phyloP scores from a whole-genome alignment of 306 rosid genomes.

The Luffa acutangula region DNA sequence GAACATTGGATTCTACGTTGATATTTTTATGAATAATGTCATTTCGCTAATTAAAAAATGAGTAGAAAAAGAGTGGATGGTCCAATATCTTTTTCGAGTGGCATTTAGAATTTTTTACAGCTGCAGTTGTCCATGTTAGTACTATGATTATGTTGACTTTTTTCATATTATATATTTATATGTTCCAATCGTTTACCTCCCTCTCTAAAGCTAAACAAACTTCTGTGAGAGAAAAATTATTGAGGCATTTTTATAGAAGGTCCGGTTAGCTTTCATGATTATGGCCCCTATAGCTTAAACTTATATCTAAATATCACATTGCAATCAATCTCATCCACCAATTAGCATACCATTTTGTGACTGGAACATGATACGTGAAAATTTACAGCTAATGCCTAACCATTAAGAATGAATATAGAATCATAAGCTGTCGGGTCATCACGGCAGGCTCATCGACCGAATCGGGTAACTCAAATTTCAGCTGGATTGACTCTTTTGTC shows the following conservation, averaged over 20 bases:
- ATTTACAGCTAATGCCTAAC: neutral
- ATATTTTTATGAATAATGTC: neutral
- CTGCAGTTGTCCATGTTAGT: conserved; percentile 8
- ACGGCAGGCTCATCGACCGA: neutral
- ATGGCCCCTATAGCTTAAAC: neutral
- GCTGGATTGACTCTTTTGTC: neutral
- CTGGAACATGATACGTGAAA: neutral
- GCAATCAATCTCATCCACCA: neutral
- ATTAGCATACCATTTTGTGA: neutral
- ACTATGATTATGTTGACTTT: conserved; percentile 3
- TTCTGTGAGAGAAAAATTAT: neutral
- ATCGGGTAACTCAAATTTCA: neutral
- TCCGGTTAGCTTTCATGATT: neutral
- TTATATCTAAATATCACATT: neutral
- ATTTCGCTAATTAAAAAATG: neutral
- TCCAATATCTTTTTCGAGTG: neutral
- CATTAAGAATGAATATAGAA: neutral
- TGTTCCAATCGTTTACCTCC: neutral
- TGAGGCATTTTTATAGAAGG: neutral
- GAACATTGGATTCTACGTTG: conserved; percentile 13
- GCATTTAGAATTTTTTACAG: neutral
- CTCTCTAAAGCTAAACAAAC: neutral
- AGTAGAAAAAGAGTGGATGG: neutral
- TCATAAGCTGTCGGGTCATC: neutral
- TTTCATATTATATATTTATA: neutral